Evolutionary conservation across 345 rosid genomes (phyloP), one percentile per base, ranked within the genome.

Genomic region (Pseudoturritis turrita): DNA sequence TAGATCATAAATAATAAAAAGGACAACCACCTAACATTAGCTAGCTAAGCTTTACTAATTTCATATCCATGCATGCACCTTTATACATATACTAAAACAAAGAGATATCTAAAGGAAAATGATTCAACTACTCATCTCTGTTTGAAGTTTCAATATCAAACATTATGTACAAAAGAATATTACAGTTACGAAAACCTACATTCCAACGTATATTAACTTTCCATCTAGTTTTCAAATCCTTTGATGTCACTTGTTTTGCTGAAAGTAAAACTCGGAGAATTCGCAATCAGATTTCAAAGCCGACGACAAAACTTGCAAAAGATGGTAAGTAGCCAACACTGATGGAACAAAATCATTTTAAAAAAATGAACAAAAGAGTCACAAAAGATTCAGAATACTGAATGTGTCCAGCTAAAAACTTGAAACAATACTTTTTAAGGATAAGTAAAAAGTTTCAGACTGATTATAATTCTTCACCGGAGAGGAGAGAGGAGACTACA

Each of bases 381-480:
- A 22, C 25, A 49, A 70, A 57, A 47, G 19, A 28, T 60, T 58
- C 39, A 33, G 68, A 62, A 75, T 31, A 21, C 22, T 52, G 43
- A 31, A 19, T 58, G 68, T 60, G 49, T 53, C 33, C 71, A 70
- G 39, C 65, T 36, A 53, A 28, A 46, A 76, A 23, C 14, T 52
- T 35, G 18, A 67, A 50, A 65, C 36, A 50, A 37, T 7, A 39
- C 33, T 50, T 12, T 39, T n/a, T n/a, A 40, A 29, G 13, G 62
- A 50, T 40, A 58, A 47, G 39, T 3, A 55, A 70, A 43, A 46
- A 37, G 74, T 47, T 43, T 62, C 53, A 76, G 53, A 54, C 53
- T 59, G 61, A 39, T 49, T 46, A 65, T 73, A 25, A 28, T 21
- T 40, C 72, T 74, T 65, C 67, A 50, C 44, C 43, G 19, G 6